Conservation (phyloP, 2,329 filamentous ascomycete genomes). For the Fusarium globosum region DNA sequence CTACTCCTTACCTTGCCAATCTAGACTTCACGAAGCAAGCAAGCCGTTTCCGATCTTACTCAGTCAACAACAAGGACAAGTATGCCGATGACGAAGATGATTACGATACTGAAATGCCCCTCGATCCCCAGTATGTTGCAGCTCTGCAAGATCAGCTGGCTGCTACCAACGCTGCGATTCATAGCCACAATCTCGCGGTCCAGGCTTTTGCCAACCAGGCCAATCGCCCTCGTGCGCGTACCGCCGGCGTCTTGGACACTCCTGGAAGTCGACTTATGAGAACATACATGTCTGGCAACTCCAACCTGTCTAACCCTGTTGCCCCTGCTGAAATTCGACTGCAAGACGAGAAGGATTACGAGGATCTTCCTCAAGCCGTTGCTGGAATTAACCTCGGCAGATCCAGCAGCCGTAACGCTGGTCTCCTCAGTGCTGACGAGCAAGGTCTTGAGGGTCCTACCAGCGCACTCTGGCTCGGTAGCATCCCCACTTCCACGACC, state of each 20-base stretch:
- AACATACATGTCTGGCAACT: conserved; percentile 78
- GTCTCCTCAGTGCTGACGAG: conserved; percentile 78
- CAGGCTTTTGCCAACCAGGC: conserved; percentile 90
- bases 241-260: conserved; percentile 89
- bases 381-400: conserved; percentile 80
- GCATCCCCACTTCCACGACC: conserved; percentile 96
- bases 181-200: conserved; percentile 91
- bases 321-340: conserved; percentile 79
- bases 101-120: conserved; percentile 66
- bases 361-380: conserved; percentile 83
- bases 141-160: conserved; percentile 71
- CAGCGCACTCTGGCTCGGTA: conserved; percentile 94
- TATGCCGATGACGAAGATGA: conserved; percentile 91
- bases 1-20: conserved; percentile 79
- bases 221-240: conserved; percentile 87
- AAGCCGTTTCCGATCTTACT: conserved; percentile 95
- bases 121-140: conserved; percentile 70
- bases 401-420: conserved; percentile 73
- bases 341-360: conserved; percentile 80
- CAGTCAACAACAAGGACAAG: conserved; percentile 97
- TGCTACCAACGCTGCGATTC: conserved; percentile 76
- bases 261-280: conserved; percentile 74
- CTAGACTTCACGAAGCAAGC: conserved; percentile 80
- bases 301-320: conserved; percentile 78
- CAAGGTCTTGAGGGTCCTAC: conserved; percentile 88